These are phyloP conservation scores for Ceratocystis variospora DNA, from an alignment of 2,329 filamentous ascomycete species.

Conservation along the genomic window DNA sequence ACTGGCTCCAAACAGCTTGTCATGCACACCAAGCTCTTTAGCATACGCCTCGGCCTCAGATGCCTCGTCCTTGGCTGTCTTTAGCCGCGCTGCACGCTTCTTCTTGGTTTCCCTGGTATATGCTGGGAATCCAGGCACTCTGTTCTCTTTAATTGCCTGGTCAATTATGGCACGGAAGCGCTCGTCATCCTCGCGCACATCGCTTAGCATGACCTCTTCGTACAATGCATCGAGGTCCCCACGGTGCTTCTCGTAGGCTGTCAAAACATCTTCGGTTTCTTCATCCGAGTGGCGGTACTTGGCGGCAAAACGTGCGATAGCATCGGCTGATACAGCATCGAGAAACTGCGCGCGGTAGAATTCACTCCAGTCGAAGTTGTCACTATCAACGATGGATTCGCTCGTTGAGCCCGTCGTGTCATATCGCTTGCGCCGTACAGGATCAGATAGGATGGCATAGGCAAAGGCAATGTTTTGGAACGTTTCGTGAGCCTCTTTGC, in stretches of 20 bases:
- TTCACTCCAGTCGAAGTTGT: constrained; percentile 78
- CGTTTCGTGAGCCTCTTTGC: constrained; percentile 57
- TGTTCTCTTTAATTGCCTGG: constrained; percentile 55
- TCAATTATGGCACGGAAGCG: constrained; percentile 72
- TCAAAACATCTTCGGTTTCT: constrained; percentile 64
- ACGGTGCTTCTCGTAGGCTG: constrained; percentile 56
- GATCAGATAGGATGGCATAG: constrained; percentile 81
- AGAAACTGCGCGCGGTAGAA: constrained; percentile 80
- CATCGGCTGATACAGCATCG: constrained; percentile 58
- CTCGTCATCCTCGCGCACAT: constrained; percentile 71
- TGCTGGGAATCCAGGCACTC: constrained; percentile 50
- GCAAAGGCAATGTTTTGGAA: constrained; percentile 92
- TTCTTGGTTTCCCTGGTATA: constrained; percentile 64
- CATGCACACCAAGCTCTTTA: constrained; percentile 59
- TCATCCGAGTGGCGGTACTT: constrained; percentile 79
- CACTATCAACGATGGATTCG: constrained; percentile 61
- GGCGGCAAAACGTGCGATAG: constrained; percentile 60
- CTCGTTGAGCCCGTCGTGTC: constrained; percentile 81
- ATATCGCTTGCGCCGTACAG: constrained; percentile 67
- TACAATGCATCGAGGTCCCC: constrained; percentile 70
- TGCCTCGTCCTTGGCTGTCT: constrained; percentile 51
- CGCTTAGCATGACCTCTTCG: constrained; percentile 71
- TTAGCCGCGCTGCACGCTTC: constrained; percentile 44
- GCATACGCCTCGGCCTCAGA: constrained; percentile 61
- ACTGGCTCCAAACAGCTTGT: constrained; percentile 45